Base-by-base conservation (phyloP, 2,329 filamentous ascomycete genomes). In the Fonsecaea erecta region DNA sequence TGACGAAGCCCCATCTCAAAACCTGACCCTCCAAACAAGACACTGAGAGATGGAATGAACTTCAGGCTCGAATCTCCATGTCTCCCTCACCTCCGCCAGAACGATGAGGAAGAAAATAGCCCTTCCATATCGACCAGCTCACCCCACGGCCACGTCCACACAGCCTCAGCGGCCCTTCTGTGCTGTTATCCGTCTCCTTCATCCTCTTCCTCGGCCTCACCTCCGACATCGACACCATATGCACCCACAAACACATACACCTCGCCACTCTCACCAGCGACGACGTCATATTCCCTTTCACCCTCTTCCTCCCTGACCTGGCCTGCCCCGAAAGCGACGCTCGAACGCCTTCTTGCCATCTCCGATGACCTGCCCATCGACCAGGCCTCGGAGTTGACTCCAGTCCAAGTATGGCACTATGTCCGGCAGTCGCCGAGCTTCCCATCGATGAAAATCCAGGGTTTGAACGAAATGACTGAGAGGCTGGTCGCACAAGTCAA, bases 341-440 rank as follows among this genome's bases (percentile, higher is more conserved):
- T 67, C n/a, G 30, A 55, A 11, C 57, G 53, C 2, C 62, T 67
- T 2, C 51, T 67, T 3, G 52, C 60, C 6, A 71, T 68, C n/a
- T 68, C 72, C 28, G 52, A 60, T n/a, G 4, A 68, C 48, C 37
- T 70, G 70, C 48, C 71, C 61, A 34, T 70, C 72, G 3, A 66
- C 24, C 56, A 52, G n/a, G 64, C 69, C 3, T 70, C 70, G 9
- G 75, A 77, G 35, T 58, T 78, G 1, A 79, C 76, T 1, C 77
- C 77, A 0, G 73, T 78, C 1, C 77, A 79, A 60, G 76, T 74
- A 2, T 77, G 76, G 76, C 71, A 75, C 51, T 64, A 72, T 24
- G 71, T 78, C 8, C 69, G 69, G 12, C 54, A 62, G 24, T 72
- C 75, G 62, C 64, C 69, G 2, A 68, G 68, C 8, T 74, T 76